These are phyloP conservation scores for Sporothrix dimorphospora DNA, from an alignment of 2,329 filamentous ascomycete genomes.

Conservation along the genomic window DNA sequence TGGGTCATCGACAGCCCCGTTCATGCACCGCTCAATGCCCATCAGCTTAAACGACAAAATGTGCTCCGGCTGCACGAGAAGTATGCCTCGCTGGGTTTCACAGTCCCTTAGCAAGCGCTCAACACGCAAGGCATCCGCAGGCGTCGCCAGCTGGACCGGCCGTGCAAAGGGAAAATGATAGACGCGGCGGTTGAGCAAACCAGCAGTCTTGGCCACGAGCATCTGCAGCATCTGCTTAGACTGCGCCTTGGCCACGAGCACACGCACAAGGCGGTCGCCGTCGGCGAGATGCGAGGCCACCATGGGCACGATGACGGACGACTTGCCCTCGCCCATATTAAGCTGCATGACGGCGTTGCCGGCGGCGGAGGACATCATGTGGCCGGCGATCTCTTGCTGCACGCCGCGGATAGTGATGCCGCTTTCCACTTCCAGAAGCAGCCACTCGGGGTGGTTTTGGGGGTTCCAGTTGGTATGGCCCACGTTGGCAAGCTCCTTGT, in stretches of 20 bases:
- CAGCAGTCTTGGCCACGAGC: slow-evolving; percentile 57
- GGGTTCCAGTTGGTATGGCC: slow-evolving; percentile 63
- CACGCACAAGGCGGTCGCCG: slow-evolving; percentile 53
- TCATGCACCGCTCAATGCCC: slow-evolving; percentile 54
- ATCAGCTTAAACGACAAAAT: slow-evolving; percentile 66
- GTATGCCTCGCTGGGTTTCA: slow-evolving; percentile 53
- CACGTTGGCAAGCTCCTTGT: slow-evolving; percentile 50
- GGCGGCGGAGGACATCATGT: slow-evolving; percentile 52
- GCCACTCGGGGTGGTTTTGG: slow-evolving; percentile 56
- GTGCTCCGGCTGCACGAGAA: slow-evolving; percentile 67
- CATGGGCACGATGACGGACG: slow-evolving; percentile 69
- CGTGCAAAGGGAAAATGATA: slow-evolving; percentile 64
- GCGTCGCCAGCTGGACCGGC: slow-evolving; percentile 43
- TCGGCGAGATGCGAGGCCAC: slow-evolving; percentile 59
- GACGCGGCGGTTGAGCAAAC: slow-evolving; percentile 57
- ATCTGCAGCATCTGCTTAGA: slow-evolving; percentile 63
- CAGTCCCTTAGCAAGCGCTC: slow-evolving; percentile 49
- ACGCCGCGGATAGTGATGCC: slow-evolving; percentile 62
- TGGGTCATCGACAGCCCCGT: slow-evolving; percentile 38
- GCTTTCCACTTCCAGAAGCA: slow-evolving; percentile 67
- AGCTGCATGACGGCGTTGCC: slow-evolving; percentile 64
- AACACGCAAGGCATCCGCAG: slow-evolving; percentile 43
- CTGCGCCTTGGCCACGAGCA: slow-evolving; percentile 65
- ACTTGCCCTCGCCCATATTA: slow-evolving; percentile 74
- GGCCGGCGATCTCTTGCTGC: slow-evolving; percentile 59